A percentile compares a stretch with the other conserved stretches of the same genome.
phyloP scores from a whole-genome alignment of 2,329 filamentous ascomycete genomes.

The Tolypocladium pustulatum region DNA sequence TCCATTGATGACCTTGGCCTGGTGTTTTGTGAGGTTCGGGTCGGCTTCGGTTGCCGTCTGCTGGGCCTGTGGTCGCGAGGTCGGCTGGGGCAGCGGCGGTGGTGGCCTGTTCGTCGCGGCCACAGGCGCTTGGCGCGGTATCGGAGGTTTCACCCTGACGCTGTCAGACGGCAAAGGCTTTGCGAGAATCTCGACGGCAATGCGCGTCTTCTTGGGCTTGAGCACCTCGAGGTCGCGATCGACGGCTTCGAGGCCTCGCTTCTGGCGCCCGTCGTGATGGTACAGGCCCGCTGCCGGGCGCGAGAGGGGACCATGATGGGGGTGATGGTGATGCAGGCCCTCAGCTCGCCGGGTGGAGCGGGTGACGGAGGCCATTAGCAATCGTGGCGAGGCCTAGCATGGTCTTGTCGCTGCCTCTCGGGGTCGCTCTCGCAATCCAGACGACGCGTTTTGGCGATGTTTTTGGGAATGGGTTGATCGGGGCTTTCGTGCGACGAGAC shows the following conservation, averaged over 20 bases:
- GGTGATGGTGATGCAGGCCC: constrained; percentile 26
- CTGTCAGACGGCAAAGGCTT: constrained; percentile 18
- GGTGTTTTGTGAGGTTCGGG: constrained; percentile 34
- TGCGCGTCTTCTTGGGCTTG: constrained; percentile 37
- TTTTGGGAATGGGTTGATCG: not conserved
- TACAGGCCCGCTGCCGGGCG: constrained; percentile 11
- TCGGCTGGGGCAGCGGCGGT: constrained; percentile 10
- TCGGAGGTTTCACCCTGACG: constrained; percentile 14
- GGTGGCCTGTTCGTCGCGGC: constrained; percentile 4
- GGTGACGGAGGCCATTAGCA: constrained; percentile 41
- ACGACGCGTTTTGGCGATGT: constrained; percentile 1
- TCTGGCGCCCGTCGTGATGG: constrained; percentile 27
- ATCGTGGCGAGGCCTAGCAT: constrained; percentile 24
- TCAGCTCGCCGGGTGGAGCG: constrained; percentile 40
- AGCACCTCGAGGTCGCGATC: constrained; percentile 34
- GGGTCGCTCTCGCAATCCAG: not conserved
- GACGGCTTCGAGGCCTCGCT: constrained; percentile 34
- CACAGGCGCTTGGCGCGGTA: constrained; percentile 9
- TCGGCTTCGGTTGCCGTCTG: constrained; percentile 11
- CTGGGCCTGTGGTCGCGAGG: not conserved
- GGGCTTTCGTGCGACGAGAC: not conserved
- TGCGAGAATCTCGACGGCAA: constrained; percentile 41
- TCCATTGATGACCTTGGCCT: constrained; percentile 50
- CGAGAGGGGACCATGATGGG: constrained; percentile 12
- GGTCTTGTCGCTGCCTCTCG: constrained; percentile 17